These are phyloP conservation scores for Cyanodermella asteris DNA, from an alignment of 2,329 filamentous ascomycete species.

Conservation along the genomic window DNA sequence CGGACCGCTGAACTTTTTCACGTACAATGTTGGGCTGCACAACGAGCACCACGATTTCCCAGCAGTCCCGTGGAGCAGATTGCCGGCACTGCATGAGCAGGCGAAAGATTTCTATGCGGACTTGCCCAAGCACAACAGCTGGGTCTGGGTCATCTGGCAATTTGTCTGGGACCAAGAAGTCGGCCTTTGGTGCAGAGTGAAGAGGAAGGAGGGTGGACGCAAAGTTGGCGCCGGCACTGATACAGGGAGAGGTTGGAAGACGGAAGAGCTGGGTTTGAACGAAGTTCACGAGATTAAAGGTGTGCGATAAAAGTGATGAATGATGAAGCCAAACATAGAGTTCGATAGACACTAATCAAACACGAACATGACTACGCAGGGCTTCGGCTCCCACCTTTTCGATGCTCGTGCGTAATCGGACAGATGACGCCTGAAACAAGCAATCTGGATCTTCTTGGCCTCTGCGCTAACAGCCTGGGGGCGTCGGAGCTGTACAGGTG, in stretches of 20 bases:
- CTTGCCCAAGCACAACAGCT: slow-evolving; percentile 70
- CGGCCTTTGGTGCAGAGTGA: slow-evolving; percentile 78
- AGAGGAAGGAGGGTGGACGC: slow-evolving; percentile 58
- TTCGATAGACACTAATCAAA: too few species aligned
- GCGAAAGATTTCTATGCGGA: slow-evolving; percentile 83
- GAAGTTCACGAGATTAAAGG: too few species aligned
- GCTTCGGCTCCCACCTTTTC: too few species aligned
- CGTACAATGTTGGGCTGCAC: slow-evolving; percentile 93
- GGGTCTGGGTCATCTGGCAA: slow-evolving; percentile 83
- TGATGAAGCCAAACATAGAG: too few species aligned
- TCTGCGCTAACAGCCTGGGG: too few species aligned
- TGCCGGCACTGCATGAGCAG: slow-evolving; percentile 55
- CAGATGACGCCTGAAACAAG: too few species aligned
- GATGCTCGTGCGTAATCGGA: too few species aligned
- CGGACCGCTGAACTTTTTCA: slow-evolving; percentile 71
- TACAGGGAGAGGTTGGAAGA: slow-evolving; percentile 19
- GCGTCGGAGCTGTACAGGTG: too few species aligned
- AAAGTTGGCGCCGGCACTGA: slow-evolving; percentile 26
- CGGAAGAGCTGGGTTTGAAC: slow-evolving; percentile 25
- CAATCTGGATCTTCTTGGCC: too few species aligned
- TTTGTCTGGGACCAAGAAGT: slow-evolving; percentile 84
- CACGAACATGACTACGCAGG: too few species aligned
- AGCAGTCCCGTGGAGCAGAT: slow-evolving; percentile 78
- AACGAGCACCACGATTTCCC: slow-evolving; percentile 99
- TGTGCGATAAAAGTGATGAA: too few species aligned